Base-by-base conservation (phyloP, 345 rosid species). In the Trapa bicornis region DNA sequence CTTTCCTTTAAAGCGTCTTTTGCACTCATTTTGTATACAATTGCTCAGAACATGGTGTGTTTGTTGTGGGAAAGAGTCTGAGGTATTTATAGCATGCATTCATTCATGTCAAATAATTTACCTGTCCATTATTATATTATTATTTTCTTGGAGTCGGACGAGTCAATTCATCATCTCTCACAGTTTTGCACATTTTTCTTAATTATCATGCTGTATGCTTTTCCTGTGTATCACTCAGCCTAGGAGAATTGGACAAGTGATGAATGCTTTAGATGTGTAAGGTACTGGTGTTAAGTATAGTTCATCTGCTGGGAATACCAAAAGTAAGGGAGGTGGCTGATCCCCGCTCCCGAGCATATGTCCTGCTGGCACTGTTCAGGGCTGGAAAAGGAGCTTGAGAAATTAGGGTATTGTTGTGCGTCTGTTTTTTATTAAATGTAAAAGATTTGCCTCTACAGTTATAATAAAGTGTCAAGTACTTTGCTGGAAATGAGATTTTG, bases 1-100 rank as follows among this genome's bases (percentile, higher is more conserved):
- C 39, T 52, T 53, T 60, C 61, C 43, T 66, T 22, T 64, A 6
- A 16, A 43, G 47, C 47, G 13, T 43, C 42, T 16, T 72, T 15
- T 72, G 79, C 68, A 75, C 74, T 78, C 76, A 65, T 66, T 68
- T 74, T 77, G 80, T 77, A 74, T 74, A 74, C 80, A 41, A 3
- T 61, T 75, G 73, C 75, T 47, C 71, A 3, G 64, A 47, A 61
- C 68, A 75, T 75, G 77, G 72, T 68, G 62, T 53, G 62, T 69
- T 70, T 45, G 67, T 70, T 53, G 72, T 53, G 69, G 68, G 65
- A 67, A 64, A 72, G 29, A 53, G 52, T 65, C 62, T 45, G n/a
- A 76, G 74, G 78, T 69, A 32, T 69, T 66, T 78, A 69, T 66
- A 72, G 76, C 78, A 78, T 78, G 77, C 80, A 68, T 71, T 65